Base-by-base conservation (phyloP, 2,329 filamentous ascomycete genomes). In the Nigrograna mackinnonii region DNA sequence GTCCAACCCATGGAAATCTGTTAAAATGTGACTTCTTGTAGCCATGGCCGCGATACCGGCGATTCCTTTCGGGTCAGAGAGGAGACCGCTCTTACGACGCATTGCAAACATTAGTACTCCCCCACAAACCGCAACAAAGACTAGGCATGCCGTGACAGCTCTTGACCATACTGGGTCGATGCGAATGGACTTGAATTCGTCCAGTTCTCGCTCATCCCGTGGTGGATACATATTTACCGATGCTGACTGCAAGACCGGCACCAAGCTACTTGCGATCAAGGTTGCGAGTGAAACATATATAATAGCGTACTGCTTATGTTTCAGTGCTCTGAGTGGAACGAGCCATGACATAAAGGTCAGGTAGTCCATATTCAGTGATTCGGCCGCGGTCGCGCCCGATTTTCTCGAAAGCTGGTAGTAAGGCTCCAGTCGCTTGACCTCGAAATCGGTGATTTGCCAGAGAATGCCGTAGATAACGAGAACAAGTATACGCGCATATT, bases 11-110 rank as follows among this genome's bases (percentile, higher is more conserved):
- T 82, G 83, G 58, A 90, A 89, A 58, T 90, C 86, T 67, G 83
- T 83, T 49, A 89, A 70, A 60, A 89, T 87, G 52, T 89, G 86
- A 49, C 79, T 83, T 47, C 82, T 80, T 3, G 87, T 86, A 7
- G 86, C 86, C 85, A 90, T 89, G 42, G 85, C 82, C 5, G 86
- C 86, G 26, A 89, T 75, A 2, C 86, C 86, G 2, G 86, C 85
- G 38, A 90, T 87, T 5, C 86, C 86, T 52, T 82, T 83, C 5
- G 87, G 85, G 58, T 89, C 84, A 5, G 80, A 80, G 3, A 83
- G 66, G 13, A 90, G 72, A 0, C 86, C 86, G 3, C 84, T 86
- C 28, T 79, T 82, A 17, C 86, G 75, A 13, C 74, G 78, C 32
- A 89, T 77, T 46, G 83, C 76, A 51, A 77, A 81, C 32, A 87